phyloP scores from a whole-genome alignment of 495 filamentous ascomycete genomes.

The Neurospora intermedia region DNA sequence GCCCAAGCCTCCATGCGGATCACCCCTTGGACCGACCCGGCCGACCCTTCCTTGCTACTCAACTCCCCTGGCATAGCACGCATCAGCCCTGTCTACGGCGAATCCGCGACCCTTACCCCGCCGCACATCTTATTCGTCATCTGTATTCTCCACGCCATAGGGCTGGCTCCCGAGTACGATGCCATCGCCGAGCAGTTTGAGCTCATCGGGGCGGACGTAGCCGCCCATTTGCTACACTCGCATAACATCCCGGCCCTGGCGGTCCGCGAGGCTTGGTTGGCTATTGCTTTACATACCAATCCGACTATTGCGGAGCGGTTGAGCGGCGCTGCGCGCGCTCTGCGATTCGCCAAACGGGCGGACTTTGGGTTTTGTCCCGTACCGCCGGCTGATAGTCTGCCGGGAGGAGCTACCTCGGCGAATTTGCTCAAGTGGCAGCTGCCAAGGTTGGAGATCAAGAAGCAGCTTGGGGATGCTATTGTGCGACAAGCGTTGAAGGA shows the following conservation, averaged over 20 bases:
- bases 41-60: not conserved
- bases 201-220: conserved; percentile 35
- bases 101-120: conserved; percentile 3
- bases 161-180: conserved; percentile 25
- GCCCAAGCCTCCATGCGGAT: conserved; percentile 20
- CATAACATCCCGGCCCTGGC: conserved; percentile 19
- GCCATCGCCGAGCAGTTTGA: conserved; percentile 33
- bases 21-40: not conserved
- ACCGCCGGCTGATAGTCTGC: conserved; percentile 1
- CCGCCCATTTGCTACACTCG: conserved; percentile 17
- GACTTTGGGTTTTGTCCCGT: conserved; percentile 28
- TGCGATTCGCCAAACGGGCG: conserved; percentile 27
- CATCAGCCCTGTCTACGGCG: conserved; percentile 1
- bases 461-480: conserved; percentile 36
- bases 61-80: not conserved
- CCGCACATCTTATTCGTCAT: conserved; percentile 27
- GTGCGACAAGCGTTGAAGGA: conserved; percentile 28
- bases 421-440: conserved; percentile 18
- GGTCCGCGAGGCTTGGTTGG: conserved; percentile 34
- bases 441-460: conserved; percentile 31
- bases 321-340: conserved; percentile 20
- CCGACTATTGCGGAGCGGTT: conserved; percentile 36
- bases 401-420: conserved; percentile 3
- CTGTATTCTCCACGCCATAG: conserved; percentile 38
- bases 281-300: conserved; percentile 34